Percentiles rank a stretch among this genome's conserved stretches.
Evolutionary conservation across 2,329 filamentous ascomycete genomes (phyloP).

Genomic region (Colletotrichum sp.): DNA sequence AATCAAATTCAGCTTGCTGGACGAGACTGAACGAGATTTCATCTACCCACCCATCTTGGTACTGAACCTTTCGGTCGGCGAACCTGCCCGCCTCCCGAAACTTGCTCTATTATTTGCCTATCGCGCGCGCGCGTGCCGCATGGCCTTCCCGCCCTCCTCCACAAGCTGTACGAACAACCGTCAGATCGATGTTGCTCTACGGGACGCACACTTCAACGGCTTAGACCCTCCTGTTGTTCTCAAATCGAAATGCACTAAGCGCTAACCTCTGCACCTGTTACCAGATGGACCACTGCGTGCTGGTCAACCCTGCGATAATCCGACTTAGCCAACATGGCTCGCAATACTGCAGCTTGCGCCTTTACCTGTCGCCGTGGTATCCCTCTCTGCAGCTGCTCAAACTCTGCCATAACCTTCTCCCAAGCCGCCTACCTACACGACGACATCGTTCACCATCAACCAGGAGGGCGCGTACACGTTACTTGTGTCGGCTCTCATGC

Average conservation of each 20-base stretch:
- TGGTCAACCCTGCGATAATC: not conserved
- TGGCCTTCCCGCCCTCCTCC: not conserved
- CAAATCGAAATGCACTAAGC: not conserved
- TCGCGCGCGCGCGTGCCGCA: not conserved
- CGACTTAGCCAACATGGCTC: not conserved
- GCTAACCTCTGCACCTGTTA: not conserved
- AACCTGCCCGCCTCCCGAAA: no score
- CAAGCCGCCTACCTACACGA: slow-evolving; percentile 37
- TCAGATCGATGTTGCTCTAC: not conserved
- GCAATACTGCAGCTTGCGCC: not conserved
- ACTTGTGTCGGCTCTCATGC: slow-evolving; percentile 55
- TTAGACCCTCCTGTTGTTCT: not conserved
- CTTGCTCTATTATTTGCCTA: no score
- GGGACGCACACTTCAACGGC: not conserved
- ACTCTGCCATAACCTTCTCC: not conserved
- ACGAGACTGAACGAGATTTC: no score
- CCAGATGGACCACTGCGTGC: not conserved
- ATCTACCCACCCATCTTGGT: no score
- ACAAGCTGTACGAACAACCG: not conserved
- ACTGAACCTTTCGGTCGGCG: no score
- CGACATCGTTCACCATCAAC: slow-evolving; percentile 43
- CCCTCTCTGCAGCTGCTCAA: not conserved
- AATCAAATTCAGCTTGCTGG: no score
- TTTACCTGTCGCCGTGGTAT: not conserved
- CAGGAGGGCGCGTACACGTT: slow-evolving; percentile 52